Evolutionary conservation across 768 basidiomycete species (phyloP).

Genomic region (Suillus fuscotomentosus): DNA sequence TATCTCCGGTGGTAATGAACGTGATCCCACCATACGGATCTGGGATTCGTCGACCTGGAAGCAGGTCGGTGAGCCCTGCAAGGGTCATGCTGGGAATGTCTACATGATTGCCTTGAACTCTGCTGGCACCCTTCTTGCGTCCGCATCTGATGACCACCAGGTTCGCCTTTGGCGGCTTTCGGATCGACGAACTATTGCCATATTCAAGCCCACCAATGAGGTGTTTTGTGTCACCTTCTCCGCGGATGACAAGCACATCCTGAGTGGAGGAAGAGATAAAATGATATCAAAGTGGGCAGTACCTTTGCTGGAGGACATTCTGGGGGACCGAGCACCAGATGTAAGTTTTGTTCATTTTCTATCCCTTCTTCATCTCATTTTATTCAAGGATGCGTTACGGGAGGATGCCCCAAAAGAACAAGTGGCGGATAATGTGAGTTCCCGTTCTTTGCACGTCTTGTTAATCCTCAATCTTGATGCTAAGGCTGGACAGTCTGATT

Average conservation of each 20-base stretch:
- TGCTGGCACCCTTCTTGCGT: neutral
- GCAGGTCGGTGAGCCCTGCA: neutral
- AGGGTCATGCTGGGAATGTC: neutral
- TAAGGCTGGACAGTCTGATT: neutral
- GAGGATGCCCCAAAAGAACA: neutral
- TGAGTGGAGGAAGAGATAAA: neutral
- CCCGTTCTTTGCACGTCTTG: neutral
- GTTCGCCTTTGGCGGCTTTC: neutral
- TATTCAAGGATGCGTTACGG: neutral
- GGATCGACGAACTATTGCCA: neutral
- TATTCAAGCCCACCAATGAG: neutral
- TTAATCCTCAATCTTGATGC: neutral
- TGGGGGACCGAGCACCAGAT: neutral
- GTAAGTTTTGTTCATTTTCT: neutral
- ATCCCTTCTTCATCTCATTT: neutral
- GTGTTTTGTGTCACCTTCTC: neutral
- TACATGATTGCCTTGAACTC: neutral
- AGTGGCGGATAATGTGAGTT: neutral
- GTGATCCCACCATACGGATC: neutral
- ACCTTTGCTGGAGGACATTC: neutral
- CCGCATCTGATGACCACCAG: neutral
- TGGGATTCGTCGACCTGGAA: neutral
- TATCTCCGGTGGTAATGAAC: rapidly evolving
- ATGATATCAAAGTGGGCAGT: neutral
- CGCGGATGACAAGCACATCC: neutral